Evolutionary conservation across 129 eudicot species (phyloP), one percentile per base, ranked within the genome.

Genomic region (Tanacetum coccineum): DNA sequence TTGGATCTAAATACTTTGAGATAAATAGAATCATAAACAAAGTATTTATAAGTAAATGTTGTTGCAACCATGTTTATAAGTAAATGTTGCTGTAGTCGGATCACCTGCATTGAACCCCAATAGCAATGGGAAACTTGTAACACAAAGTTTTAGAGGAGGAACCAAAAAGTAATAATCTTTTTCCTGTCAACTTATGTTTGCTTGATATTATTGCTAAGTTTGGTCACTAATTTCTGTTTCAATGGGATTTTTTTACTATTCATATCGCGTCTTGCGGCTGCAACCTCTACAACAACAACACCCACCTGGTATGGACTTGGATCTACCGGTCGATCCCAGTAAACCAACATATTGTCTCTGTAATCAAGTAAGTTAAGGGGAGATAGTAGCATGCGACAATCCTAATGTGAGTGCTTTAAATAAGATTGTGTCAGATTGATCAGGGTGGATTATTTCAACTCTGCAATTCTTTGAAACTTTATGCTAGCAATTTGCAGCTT

Each of bases 301-400:
- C n/a, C n/a, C n/a, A n/a, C n/a, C n/a, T n/a, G n/a, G n/a, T n/a
- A n/a, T n/a, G n/a, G n/a, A n/a, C n/a, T n/a, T n/a, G n/a, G n/a
- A n/a, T n/a, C n/a, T n/a, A n/a, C n/a, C n/a, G n/a, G n/a, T n/a
- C n/a, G n/a, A n/a, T n/a, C n/a, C n/a, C 32, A 91, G 87, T 64
- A 95, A 91, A 73, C 95, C 95, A 13, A 91, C 95, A 0, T 91
- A 91, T 64, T 91, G 97, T 73, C 68, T 81, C 39, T 91, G 97
- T 81, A 91, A 85, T 81, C 92, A 79, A 87, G 95, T 87, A 52
- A 91, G 93, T 90, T 85, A 74, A 11, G 97, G 95, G 36, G 95
- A 85, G 79, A 91, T 91, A 93, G 86, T 91, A 20, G 97, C 97
- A 11, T 91, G 93, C 6, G 95, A 91, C 62, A 85, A 85, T 30